Evolutionary conservation across 2,329 filamentous ascomycete species (phyloP).

Genomic region (Claviceps spartinae): DNA sequence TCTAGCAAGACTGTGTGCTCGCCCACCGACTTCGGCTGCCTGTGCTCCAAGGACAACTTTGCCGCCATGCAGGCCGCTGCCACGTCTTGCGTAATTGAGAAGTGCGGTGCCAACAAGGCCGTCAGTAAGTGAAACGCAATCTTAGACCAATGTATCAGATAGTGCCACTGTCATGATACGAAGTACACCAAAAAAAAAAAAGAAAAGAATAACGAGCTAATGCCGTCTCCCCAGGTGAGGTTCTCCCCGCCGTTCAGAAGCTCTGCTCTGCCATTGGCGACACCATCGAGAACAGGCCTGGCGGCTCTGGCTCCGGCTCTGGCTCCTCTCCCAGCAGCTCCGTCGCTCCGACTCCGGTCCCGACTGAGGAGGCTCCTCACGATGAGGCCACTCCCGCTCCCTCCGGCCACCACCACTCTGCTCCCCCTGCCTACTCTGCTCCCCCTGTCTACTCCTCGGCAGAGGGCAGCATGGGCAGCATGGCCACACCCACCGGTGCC

Average conservation of each 20-base stretch:
- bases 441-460: no score
- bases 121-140: constrained; percentile 20
- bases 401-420: not conserved
- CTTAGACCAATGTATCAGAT: no score
- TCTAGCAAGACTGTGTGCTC: constrained; percentile 18
- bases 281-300: constrained; percentile 1
- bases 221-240: constrained; percentile 17
- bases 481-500: not conserved
- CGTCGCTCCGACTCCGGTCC: not conserved
- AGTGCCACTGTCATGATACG: no score
- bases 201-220: not conserved
- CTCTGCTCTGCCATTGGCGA: constrained; percentile 17
- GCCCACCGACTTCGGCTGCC: constrained; percentile 20
- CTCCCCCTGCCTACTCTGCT: no score
- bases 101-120: constrained; percentile 24
- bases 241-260: constrained; percentile 23
- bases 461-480: not conserved
- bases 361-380: not conserved
- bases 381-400: not conserved
- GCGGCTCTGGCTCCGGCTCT: constrained; percentile 5
- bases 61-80: constrained; percentile 17
- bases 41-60: constrained; percentile 19
- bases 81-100: constrained; percentile 21
- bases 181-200: not conserved
- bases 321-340: not conserved